phyloP scores from a whole-genome alignment of 2,329 filamentous ascomycete species.

The Endothia cerciana region DNA sequence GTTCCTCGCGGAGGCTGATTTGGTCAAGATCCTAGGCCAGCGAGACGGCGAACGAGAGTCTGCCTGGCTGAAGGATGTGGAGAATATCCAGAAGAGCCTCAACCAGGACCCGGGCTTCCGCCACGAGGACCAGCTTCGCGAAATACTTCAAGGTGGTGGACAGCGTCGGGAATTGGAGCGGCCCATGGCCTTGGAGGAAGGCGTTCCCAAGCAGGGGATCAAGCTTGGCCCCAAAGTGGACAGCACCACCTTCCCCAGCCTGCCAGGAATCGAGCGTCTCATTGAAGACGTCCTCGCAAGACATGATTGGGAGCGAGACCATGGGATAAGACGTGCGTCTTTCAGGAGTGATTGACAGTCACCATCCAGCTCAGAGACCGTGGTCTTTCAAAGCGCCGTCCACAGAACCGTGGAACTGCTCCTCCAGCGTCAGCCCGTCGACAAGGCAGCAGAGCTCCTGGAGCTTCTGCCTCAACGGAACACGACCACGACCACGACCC shows the following conservation, averaged over 20 bases:
- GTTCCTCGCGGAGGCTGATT: background rate
- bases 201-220: background rate
- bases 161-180: background rate
- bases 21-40: constrained; percentile 8
- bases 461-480: constrained; percentile 9
- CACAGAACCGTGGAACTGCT: constrained; percentile 3
- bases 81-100: background rate
- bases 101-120: background rate
- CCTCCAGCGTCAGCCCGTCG: background rate
- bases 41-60: constrained; percentile 8
- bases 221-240: background rate
- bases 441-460: constrained; percentile 7
- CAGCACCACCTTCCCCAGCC: background rate
- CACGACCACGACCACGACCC: background rate
- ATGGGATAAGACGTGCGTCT: background rate
- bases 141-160: background rate
- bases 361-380: background rate
- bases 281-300: constrained; percentile 5
- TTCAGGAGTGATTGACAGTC: background rate
- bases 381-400: constrained; percentile 3
- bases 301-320: constrained; percentile 1
- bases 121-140: background rate
- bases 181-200: constrained; percentile 7
- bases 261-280: background rate
- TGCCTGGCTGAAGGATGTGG: constrained; percentile 7